Evolutionary conservation across 2,329 filamentous ascomycete genomes (phyloP).

Genomic region (Cordyceps tenuipes): DNA sequence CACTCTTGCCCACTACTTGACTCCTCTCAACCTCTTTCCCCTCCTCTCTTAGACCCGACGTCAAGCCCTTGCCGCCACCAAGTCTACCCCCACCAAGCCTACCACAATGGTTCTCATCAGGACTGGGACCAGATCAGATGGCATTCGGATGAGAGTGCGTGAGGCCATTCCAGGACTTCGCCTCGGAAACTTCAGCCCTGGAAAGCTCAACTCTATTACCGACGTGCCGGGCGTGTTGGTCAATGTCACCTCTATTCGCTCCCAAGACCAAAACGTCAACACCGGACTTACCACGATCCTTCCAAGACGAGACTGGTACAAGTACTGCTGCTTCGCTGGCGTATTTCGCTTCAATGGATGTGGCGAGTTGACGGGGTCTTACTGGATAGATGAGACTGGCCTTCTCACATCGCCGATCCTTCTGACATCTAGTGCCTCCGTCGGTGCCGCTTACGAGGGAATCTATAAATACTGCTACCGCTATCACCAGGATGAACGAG

Average conservation of each 20-base stretch:
- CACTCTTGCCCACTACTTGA: background rate
- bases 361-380: slow-evolving; percentile 53
- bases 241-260: slow-evolving; percentile 35
- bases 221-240: slow-evolving; percentile 42
- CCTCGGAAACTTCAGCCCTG: slow-evolving; percentile 35
- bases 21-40: background rate
- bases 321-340: slow-evolving; percentile 38
- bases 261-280: slow-evolving; percentile 29
- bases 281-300: slow-evolving; percentile 44
- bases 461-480: slow-evolving; percentile 47
- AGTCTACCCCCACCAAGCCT: background rate
- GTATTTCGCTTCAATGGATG: slow-evolving; percentile 56
- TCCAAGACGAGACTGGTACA: slow-evolving; percentile 36
- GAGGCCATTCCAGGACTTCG: slow-evolving; percentile 35
- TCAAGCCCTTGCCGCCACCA: too few relatives aligned
- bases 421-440: slow-evolving; percentile 49
- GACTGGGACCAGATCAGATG: background rate
- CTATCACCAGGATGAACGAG: slow-evolving; percentile 33
- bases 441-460: slow-evolving; percentile 51
- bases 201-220: slow-evolving; percentile 41
- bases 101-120: background rate
- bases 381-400: slow-evolving; percentile 55
- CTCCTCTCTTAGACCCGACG: too few relatives aligned
- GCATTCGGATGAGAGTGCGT: slow-evolving; percentile 22
- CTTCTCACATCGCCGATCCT: slow-evolving; percentile 51